These are phyloP conservation scores for Clausena lansium DNA, from an alignment of 345 rosid genomes.

Conservation along the genomic window DNA sequence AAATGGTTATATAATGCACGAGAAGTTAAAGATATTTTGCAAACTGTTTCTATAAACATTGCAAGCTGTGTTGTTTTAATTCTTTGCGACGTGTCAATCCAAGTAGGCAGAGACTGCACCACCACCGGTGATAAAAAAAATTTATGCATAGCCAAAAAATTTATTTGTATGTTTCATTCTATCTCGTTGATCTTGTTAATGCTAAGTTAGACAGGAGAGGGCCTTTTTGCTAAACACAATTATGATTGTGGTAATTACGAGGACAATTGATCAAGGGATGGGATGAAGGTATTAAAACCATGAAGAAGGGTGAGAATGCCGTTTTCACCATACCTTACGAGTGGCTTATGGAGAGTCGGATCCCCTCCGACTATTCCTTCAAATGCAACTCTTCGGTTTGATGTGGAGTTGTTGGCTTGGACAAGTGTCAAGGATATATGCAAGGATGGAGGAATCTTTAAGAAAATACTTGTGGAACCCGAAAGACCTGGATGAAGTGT, in stretches of 20 bases:
- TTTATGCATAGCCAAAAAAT: too few species aligned
- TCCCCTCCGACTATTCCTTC: constrained; percentile 91
- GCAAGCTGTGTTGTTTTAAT: too few species aligned
- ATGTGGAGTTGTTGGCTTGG: constrained; percentile 79
- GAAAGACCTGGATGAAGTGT: constrained; percentile 75
- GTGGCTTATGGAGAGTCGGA: constrained; percentile 88
- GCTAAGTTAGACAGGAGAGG: too few species aligned
- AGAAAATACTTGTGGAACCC: constrained; percentile 64
- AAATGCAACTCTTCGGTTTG: constrained; percentile 77
- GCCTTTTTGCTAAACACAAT: too few species aligned
- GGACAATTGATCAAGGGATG: constrained; percentile 96
- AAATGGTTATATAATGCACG: not conserved
- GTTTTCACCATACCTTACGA: constrained; percentile 75
- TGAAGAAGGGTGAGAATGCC: constrained; percentile 92
- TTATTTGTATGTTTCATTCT: too few species aligned
- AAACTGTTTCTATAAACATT: not conserved
- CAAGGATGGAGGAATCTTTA: constrained; percentile 80
- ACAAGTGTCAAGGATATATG: constrained; percentile 75
- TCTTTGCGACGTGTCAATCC: too few species aligned
- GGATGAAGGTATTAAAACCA: constrained; percentile 92
- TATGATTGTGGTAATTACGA: constrained; percentile 15
- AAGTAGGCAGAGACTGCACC: too few species aligned
- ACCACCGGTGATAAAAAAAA: too few species aligned
- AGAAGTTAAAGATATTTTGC: not conserved
- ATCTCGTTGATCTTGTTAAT: too few species aligned